These are phyloP conservation scores for Citrullus amarus DNA, from an alignment of 306 rosid species.

Conservation along the genomic window DNA sequence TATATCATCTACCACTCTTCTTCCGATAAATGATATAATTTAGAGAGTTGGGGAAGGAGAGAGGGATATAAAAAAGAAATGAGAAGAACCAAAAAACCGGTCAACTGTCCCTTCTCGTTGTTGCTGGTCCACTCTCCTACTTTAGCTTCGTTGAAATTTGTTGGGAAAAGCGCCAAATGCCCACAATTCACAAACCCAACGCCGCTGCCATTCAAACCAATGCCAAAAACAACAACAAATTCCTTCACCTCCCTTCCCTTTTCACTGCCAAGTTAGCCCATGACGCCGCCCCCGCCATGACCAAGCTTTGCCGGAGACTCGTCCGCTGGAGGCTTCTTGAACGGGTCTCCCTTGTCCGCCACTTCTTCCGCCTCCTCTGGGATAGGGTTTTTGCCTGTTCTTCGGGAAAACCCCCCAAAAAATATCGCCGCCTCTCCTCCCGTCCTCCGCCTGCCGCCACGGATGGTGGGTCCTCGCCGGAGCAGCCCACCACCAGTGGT, in stretches of 20 bases:
- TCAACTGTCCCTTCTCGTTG: constrained; percentile 49
- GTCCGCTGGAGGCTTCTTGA: constrained; percentile 46
- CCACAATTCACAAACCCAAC: background rate
- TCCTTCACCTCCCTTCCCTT: background rate
- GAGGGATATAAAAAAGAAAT: background rate
- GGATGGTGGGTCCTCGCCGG: constrained; percentile 7
- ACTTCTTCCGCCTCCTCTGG: constrained; percentile 66
- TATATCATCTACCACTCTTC: too few species aligned
- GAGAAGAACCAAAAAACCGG: constrained; percentile 39
- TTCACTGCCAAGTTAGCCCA: constrained; percentile 26
- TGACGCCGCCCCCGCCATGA: constrained; percentile 41
- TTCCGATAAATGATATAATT: too few species aligned
- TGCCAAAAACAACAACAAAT: constrained; percentile 3
- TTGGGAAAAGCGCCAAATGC: constrained; percentile 12
- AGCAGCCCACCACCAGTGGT: background rate
- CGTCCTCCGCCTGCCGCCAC: constrained; percentile 5
- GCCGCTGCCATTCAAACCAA: background rate
- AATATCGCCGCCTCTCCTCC: constrained; percentile 37
- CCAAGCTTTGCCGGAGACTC: constrained; percentile 46
- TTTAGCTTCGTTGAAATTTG: constrained; percentile 12
- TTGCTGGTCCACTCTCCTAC: constrained; percentile 16
- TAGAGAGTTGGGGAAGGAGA: background rate
- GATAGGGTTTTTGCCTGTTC: constrained; percentile 62
- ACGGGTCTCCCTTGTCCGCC: constrained; percentile 45
- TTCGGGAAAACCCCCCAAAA: constrained; percentile 16